These are phyloP conservation scores for Yamadazyma takamatsuzukensis DNA, from an alignment of 805 yeast genomes.

Conservation along the genomic window DNA sequence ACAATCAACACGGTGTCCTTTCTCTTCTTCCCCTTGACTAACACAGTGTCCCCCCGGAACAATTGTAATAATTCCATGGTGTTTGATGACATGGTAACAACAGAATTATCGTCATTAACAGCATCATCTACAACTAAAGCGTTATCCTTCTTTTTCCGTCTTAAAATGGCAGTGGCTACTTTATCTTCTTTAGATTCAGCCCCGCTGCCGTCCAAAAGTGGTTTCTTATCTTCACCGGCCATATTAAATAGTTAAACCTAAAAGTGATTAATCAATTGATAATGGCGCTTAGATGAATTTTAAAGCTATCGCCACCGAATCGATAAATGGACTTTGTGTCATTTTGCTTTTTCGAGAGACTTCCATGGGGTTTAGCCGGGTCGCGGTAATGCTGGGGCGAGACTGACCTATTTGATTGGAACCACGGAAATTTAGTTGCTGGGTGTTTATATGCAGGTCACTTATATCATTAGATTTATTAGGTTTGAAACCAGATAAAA, in stretches of 20 bases:
- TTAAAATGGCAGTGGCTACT: slow-evolving; percentile 95
- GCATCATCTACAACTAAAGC: slow-evolving; percentile 96
- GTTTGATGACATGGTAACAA: slow-evolving; percentile 88
- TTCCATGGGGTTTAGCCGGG: too few relatives aligned
- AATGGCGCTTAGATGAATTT: not conserved
- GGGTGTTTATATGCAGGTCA: too few relatives aligned
- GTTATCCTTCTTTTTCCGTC: slow-evolving; percentile 97
- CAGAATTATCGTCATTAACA: slow-evolving; percentile 93
- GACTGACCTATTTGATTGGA: too few relatives aligned
- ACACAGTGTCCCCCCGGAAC: slow-evolving; percentile 96
- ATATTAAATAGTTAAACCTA: slow-evolving; percentile 6
- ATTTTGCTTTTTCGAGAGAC: not conserved
- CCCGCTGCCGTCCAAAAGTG: slow-evolving; percentile 59
- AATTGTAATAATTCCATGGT: slow-evolving; percentile 93
- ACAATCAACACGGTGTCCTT: slow-evolving; percentile 96
- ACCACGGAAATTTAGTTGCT: too few relatives aligned
- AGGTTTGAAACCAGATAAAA: too few relatives aligned
- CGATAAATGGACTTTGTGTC: not conserved
- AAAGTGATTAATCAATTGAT: not conserved
- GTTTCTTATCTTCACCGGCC: slow-evolving; percentile 31
- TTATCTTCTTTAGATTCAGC: slow-evolving; percentile 54
- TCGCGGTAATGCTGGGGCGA: too few relatives aligned
- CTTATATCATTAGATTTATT: too few relatives aligned
- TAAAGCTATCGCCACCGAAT: slow-evolving; percentile 8
- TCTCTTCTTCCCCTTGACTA: slow-evolving; percentile 97